phyloP scores from a whole-genome alignment of 1,284 basidiomycete species.

The Moesziomyces sp. region DNA sequence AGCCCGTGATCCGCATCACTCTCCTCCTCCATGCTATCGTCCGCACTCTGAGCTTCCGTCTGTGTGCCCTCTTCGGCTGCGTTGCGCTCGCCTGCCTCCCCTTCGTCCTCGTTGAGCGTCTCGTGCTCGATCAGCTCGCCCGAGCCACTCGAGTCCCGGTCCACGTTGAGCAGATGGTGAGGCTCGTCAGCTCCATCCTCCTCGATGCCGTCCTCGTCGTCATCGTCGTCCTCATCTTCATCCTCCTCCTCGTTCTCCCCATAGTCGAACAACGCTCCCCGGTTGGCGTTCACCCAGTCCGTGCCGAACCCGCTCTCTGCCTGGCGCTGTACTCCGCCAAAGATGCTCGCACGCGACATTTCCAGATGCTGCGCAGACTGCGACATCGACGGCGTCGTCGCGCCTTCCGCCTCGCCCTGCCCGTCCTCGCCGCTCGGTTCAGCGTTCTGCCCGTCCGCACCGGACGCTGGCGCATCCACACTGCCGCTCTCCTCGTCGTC shows the following conservation, averaged over 20 bases:
- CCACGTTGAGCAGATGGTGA: constrained; percentile 49
- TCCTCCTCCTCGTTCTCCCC: constrained; percentile 32
- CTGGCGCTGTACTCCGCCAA: constrained; percentile 24
- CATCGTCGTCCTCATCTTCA: constrained; percentile 2
- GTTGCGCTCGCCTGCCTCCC: not conserved
- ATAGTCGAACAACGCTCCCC: constrained; percentile 46
- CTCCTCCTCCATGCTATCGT: constrained; percentile 39
- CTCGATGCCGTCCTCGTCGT: constrained; percentile 9
- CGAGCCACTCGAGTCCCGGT: constrained; percentile 38
- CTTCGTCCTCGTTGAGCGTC: constrained; percentile 27
- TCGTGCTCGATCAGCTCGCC: constrained; percentile 48
- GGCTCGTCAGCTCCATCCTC: constrained; percentile 37
- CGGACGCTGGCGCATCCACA: not conserved
- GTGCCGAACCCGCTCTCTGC: constrained; percentile 26
- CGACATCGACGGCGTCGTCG: constrained; percentile 8
- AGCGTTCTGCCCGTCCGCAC: constrained; percentile 2
- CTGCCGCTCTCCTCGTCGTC: constrained; percentile 22
- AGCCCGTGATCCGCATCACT: constrained; percentile 6
- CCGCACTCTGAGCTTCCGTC: constrained; percentile 15
- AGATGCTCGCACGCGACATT: constrained; percentile 30
- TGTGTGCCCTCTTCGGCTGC: not conserved
- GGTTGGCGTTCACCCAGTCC: constrained; percentile 37
- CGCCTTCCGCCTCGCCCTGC: constrained; percentile 8
- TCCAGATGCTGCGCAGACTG: constrained; percentile 43
- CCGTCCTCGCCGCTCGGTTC: constrained; percentile 3